Conservation (phyloP, 805 yeast genomes). For the Zygosaccharomyces rouxii region DNA sequence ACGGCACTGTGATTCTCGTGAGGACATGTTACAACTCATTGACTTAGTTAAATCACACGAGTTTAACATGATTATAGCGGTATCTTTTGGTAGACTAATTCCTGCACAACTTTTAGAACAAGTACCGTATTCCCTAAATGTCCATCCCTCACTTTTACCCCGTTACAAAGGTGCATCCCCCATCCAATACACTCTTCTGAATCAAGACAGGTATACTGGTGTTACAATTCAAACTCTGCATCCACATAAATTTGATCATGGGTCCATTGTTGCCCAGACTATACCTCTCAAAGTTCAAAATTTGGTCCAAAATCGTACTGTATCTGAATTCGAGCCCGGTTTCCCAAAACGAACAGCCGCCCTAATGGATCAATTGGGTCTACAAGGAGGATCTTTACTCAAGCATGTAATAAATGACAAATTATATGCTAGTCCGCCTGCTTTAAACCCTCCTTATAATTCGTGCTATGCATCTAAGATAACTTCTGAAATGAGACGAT, state of each 20-base stretch:
- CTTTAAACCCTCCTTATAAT: constrained; percentile 15
- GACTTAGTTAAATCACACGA: constrained; percentile 18
- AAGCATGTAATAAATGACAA: constrained; percentile 39
- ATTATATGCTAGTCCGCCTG: constrained; percentile 21
- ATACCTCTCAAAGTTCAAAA: constrained; percentile 20
- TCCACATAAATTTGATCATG: constrained; percentile 80
- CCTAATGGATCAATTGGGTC: constrained; percentile 50
- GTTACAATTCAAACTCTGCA: constrained; percentile 88
- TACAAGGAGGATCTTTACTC: constrained; percentile 58
- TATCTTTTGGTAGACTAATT: constrained; percentile 80
- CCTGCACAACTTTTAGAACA: constrained; percentile 53
- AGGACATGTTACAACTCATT: constrained; percentile 14
- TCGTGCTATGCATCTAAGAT: constrained; percentile 55
- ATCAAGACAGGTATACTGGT: constrained; percentile 63
- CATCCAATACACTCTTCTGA: constrained; percentile 69
- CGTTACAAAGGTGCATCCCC: constrained; percentile 86
- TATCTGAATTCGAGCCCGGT: constrained; percentile 43
- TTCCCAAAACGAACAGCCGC: constrained; percentile 27
- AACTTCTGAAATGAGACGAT: constrained; percentile 37
- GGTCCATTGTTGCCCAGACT: constrained; percentile 62
- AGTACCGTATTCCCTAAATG: constrained; percentile 65
- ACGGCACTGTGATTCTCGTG: constrained; percentile 26
- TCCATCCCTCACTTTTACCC: constrained; percentile 90
- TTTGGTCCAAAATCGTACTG: constrained; percentile 29
- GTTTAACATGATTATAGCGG: constrained; percentile 78